Evolutionary conservation across 129 eudicot species (phyloP).

Genomic region (Artemisia annua): DNA sequence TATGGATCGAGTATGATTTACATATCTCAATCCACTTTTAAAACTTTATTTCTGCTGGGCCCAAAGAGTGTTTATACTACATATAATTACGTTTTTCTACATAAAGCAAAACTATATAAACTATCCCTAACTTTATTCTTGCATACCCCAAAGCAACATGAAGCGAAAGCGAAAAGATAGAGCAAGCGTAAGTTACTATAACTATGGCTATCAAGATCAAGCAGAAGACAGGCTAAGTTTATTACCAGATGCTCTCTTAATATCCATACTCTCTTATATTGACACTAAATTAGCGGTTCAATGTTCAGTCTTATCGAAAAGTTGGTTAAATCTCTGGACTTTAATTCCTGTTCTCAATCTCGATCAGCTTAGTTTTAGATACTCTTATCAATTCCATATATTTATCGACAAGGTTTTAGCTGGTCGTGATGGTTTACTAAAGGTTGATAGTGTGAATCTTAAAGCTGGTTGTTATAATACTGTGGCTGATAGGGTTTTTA

Average conservation of each 20-base stretch:
- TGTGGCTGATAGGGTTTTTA: background rate
- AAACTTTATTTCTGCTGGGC: no score
- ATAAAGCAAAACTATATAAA: background rate
- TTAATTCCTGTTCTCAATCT: slow-evolving; percentile 29
- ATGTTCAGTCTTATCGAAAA: slow-evolving; percentile 17
- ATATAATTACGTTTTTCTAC: no score
- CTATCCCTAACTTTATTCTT: background rate
- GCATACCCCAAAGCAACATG: slow-evolving; percentile 4
- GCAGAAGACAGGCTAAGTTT: slow-evolving; percentile 26
- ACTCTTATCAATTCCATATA: no score
- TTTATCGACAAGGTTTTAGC: slow-evolving; percentile 24
- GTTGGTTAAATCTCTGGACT: slow-evolving; percentile 31
- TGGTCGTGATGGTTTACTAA: slow-evolving; percentile 12
- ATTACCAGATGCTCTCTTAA: slow-evolving; percentile 21
- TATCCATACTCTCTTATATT: slow-evolving; percentile 16
- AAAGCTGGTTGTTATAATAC: slow-evolving; percentile 12
- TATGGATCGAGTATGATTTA: no score
- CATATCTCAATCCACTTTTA: no score
- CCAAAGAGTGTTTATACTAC: no score
- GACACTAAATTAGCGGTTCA: slow-evolving; percentile 28
- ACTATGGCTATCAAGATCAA: slow-evolving; percentile 15
- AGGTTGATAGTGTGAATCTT: slow-evolving; percentile 16
- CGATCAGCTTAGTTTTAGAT: background rate
- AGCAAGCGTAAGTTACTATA: background rate
- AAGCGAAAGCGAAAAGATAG: slow-evolving; percentile 18